Evolutionary conservation across 768 basidiomycete genomes (phyloP).

Genomic region (Nevesoporus exiguus): DNA sequence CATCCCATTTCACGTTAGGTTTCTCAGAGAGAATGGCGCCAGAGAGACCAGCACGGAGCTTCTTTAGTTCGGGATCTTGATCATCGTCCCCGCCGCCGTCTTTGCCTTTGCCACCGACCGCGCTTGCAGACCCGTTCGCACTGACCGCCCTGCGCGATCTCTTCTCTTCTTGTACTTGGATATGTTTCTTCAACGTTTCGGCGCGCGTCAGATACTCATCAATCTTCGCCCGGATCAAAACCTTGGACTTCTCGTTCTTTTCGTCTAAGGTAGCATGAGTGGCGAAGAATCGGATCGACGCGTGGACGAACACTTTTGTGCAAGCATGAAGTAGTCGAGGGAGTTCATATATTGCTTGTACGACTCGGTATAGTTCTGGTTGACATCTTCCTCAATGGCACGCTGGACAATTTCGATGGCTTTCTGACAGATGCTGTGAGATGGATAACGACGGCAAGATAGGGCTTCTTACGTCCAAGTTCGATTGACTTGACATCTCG

Average conservation of each 20-base stretch:
- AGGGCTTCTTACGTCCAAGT: constrained; percentile 43
- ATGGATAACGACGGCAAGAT: neutral
- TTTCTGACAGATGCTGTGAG: constrained; percentile 42
- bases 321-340: constrained; percentile 98
- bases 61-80: constrained; percentile 91
- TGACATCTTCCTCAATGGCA: constrained; percentile 90
- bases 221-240: constrained; percentile 82
- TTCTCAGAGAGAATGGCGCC: constrained; percentile 90
- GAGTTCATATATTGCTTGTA: constrained; percentile 95
- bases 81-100: constrained; percentile 61
- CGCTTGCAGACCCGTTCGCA: constrained; percentile 43
- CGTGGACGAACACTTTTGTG: constrained; percentile 69
- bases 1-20: constrained; percentile 97
- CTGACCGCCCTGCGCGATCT: constrained; percentile 46
- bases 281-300: too few relatives aligned
- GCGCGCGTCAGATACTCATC: constrained; percentile 89
- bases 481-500: constrained; percentile 42
- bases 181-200: constrained; percentile 86
- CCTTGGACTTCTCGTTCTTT: constrained; percentile 91
- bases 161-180: constrained; percentile 60
- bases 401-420: constrained; percentile 91
- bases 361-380: constrained; percentile 90
- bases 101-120: constrained; percentile 40
- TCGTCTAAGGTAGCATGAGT: constrained; percentile 44
- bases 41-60: constrained; percentile 86